Conservation (phyloP, 305 asterid species). For the Solanum aculeatissimum region DNA sequence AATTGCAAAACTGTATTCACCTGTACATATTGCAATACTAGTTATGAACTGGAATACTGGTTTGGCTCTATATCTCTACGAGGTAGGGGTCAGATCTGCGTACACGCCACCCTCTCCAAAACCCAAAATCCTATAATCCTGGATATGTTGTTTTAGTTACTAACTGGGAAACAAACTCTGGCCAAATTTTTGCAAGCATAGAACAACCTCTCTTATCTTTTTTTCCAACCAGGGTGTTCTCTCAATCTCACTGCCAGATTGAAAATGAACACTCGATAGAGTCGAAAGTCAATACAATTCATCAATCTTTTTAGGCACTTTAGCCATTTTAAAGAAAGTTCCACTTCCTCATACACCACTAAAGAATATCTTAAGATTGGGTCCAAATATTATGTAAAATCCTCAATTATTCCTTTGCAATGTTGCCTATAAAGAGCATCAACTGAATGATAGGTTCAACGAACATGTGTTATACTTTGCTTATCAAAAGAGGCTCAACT, state of each 20-base stretch:
- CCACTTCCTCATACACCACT: background rate
- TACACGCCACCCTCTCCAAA: background rate
- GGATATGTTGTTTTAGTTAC: background rate
- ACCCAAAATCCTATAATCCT: background rate
- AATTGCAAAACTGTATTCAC: conserved; percentile 82
- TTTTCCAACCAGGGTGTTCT: background rate
- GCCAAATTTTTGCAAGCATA: background rate
- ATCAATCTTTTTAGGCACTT: background rate
- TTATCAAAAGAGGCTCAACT: conserved; percentile 76
- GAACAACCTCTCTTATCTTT: background rate
- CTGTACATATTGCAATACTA: conserved; percentile 15
- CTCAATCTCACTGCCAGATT: background rate
- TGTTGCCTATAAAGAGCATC: background rate
- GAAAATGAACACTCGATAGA: background rate
- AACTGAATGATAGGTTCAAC: background rate
- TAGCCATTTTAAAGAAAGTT: background rate
- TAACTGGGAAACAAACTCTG: background rate
- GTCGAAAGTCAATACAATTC: background rate
- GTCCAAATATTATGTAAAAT: background rate
- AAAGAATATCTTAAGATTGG: background rate
- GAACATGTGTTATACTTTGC: conserved; percentile 56
- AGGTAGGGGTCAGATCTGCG: background rate
- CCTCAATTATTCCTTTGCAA: background rate
- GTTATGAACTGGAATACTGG: background rate
- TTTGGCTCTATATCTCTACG: background rate